Conservation (phyloP, 1,139 yeast genomes). For the Hanseniaspora sp. region DNA sequence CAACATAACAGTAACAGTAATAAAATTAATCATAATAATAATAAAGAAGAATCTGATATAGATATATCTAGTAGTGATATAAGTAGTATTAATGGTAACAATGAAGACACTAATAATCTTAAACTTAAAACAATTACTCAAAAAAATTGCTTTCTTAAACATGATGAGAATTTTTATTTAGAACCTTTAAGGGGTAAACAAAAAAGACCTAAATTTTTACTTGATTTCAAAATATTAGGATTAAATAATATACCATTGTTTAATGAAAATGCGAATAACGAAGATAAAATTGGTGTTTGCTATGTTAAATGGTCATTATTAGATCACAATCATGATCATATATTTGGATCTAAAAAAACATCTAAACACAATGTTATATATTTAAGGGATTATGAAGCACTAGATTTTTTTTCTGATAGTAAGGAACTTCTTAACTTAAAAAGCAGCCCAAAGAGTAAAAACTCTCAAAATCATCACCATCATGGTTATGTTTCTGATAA, state of each 20-base stretch:
- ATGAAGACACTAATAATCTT: not conserved
- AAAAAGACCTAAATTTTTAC: slow-evolving; percentile 42
- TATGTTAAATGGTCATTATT: slow-evolving; percentile 49
- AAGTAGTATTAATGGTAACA: not conserved
- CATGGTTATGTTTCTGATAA: slow-evolving; percentile 13
- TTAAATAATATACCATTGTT: slow-evolving; percentile 74
- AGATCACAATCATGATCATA: slow-evolving; percentile 30
- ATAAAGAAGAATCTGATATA: not conserved
- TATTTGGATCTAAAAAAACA: slow-evolving; percentile 3
- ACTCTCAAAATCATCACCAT: slow-evolving; percentile 17
- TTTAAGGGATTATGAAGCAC: slow-evolving; percentile 11
- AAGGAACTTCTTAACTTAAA: not conserved
- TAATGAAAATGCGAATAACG: not conserved
- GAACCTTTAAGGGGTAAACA: slow-evolving; percentile 18
- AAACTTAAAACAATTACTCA: not conserved
- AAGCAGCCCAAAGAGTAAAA: not conserved
- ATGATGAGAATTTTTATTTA: not conserved
- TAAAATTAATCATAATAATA: not conserved
- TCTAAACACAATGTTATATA: slow-evolving; percentile 4
- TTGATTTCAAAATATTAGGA: slow-evolving; percentile 52
- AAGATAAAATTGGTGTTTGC: slow-evolving; percentile 43
- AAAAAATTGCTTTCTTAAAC: not conserved
- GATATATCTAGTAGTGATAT: no score
- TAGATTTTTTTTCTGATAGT: slow-evolving; percentile 1
- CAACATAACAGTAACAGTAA: not conserved